Evolutionary conservation across 495 filamentous ascomycete genomes (phyloP), one percentile per base, ranked within the genome.

Genomic region (Penicillium egyptiacum): DNA sequence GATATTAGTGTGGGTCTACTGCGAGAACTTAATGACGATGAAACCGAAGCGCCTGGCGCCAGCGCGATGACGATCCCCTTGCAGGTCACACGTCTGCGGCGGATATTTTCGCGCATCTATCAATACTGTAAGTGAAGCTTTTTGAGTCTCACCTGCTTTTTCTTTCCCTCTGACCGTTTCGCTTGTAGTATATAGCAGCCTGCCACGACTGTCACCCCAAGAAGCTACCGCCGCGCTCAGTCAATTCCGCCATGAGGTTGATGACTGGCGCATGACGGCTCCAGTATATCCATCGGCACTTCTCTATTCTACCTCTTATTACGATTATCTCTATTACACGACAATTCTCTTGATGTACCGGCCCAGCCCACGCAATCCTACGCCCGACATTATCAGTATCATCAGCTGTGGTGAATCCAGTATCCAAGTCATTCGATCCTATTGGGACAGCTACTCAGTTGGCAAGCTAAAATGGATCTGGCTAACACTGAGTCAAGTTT

Each of bases 391-490:
- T 3, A 68, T 63, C 17, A 77, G 74, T 40, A 78, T 81, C 35
- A 65, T 78, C 52, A 74, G 70, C 42, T 81, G 80, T 53, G 78
- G 76, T 12, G 77, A 81, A 49, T 75, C 77, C 41, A 80, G 78
- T 40, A 71, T 77, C 26, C 72, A 75, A 37, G 76, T 82, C 14
- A 78, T 81, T 20, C 71, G 75, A 14, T 75, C 79, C 5, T 82
- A 82, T 56, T 76, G 76, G 65, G 73, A 79, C 46, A 75, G 72
- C 40, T 80, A 79, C 46, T 74, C 73, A 9, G 69, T 76, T 28
- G 77, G 75, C 35, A 81, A 79, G 52, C 68, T 82, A 12, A 82
- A 81, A 55, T 82, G 80, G 70, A 79, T 80, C 20, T 82, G 79
- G 79, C 66, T 82, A 43, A 79, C 79, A 0, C 70, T 81, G 35